These are phyloP conservation scores for Butyriboletus pseudospeciosus DNA, from an alignment of 1,284 basidiomycete genomes.

Conservation along the genomic window DNA sequence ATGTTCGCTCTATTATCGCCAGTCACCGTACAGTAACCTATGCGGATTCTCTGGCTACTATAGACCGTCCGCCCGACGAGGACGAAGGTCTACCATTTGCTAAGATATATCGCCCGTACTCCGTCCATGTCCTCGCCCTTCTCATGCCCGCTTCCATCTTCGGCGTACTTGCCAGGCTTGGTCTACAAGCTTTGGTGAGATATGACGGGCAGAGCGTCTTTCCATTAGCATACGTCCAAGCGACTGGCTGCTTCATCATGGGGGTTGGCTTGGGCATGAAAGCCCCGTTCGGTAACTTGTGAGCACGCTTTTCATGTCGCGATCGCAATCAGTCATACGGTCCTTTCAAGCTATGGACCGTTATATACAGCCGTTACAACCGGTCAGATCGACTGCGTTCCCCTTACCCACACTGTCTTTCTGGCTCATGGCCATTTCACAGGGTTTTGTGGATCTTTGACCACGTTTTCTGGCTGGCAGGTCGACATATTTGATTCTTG, in stretches of 20 bases:
- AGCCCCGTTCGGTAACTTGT: constrained; percentile 71
- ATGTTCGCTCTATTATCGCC: constrained; percentile 35
- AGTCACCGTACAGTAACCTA: constrained; percentile 34
- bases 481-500: constrained; percentile 84
- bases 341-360: constrained; percentile 67
- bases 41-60: constrained; percentile 43
- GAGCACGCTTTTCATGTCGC: constrained; percentile 32
- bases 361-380: constrained; percentile 87
- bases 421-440: constrained; percentile 1
- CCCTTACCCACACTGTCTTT: constrained; percentile 1
- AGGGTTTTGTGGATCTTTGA: constrained; percentile 95
- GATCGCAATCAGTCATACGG: constrained; percentile 7
- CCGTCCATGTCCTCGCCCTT: constrained; percentile 61
- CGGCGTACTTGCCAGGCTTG: constrained; percentile 74
- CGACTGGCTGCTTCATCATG: constrained; percentile 89
- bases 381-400: constrained; percentile 42
- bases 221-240: constrained; percentile 83
- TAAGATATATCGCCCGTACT: constrained; percentile 56
- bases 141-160: constrained; percentile 75
- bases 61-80: constrained; percentile 51
- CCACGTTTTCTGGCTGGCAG: constrained; percentile 97
- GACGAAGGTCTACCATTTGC: constrained; percentile 39
- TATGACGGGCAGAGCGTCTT: constrained; percentile 79
- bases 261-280: constrained; percentile 70
- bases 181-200: constrained; percentile 63